Evolutionary conservation across 192 early-diverging fungal species (phyloP), one percentile per base, ranked within the genome.

Genomic region (Piromyces sp.): DNA sequence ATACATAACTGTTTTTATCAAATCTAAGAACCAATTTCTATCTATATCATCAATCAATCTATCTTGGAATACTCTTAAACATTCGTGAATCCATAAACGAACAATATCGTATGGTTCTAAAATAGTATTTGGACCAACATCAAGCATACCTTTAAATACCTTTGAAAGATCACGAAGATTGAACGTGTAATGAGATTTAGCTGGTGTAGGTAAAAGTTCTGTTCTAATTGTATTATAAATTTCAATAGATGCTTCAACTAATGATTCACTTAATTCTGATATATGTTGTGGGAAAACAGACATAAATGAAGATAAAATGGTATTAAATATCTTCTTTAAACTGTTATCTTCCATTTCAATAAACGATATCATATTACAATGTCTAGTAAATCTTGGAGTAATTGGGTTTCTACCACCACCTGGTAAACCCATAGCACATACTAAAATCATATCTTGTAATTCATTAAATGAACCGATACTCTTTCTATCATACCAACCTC

Each of bases 151-250:
- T 79, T 91, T 89, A 13, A 91, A 86, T 9, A 91, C 85, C 29
- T 89, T 80, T 4, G 90, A 86, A 86, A 90, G 90, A 79, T 91
- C 90, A 4, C 90, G 88, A 30, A 91, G 79, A 83, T 91, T 91
- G 84, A 91, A 91, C 0, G 89, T 90, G 80, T 91, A 91, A 84
- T 91, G 90, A 30, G 90, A 91, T 81, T 91, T 91, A 79, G 82
- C 83, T 6, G 90, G 90, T 3, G 90, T 91, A 14, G 90, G 90
- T 0, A 91, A 83, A n/a, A 91, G 81, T 80, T 89, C 90, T 9
- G 42, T 83, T 87, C 88, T 89, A 12, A 88, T 87, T 11, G 84
- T 86, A 33, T 87, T 37, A 81, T 91, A 91, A 36, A 91, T 83
- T 29, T 88, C 88, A 68, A 87, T 81, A 7, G 89, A 90, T 0